Base-by-base conservation (phyloP, 306 rosid genomes). In the Morella rubra region DNA sequence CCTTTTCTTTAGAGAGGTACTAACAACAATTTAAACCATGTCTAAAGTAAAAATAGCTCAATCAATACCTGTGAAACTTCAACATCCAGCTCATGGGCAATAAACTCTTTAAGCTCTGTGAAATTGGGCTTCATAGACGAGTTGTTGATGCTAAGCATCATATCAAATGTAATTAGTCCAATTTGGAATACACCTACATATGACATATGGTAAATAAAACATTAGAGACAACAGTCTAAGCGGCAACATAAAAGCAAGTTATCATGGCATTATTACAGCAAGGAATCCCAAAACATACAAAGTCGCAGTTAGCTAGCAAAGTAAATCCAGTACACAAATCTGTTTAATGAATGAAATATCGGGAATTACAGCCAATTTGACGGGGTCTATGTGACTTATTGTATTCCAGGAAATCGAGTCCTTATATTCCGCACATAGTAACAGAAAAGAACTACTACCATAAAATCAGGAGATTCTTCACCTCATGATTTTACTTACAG, bases 41-140 rank as follows among this genome's bases (percentile, higher is more conserved):
- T 60, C 91, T 72, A 45, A 91, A 53, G 47, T 15, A 74, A 67
- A 51, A 68, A 55, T 19, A 71, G 69, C 71, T 46, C 65, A 73
- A 60, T 72, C 7, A 32, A 58, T 82, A 87, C 98, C 99, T 92
- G 99, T 20, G 97, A 89, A 80, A 81, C 58, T 53, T 89, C 81
- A 80, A 92, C 86, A 72, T 88, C 83, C 81, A 96, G 80, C 73
- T 76, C 93, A 18, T 83, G 89, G 81, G 99, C 93, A 71, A 96
- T 89, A 84, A 78, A 87, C 79, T 80, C 88, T 16, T 86, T 78
- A 66, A 96, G 85, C 71, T 88, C 89, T 13, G 84, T 73, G 42
- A 85, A 76, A 85, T 84, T 86, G 82, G 93, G 93, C 88, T 96
- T 81, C 85, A 91, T 79, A 69, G 88, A 86, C 51, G 44, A 18